Base-by-base conservation (phyloP, 1,139 yeast genomes). In the Pichia norvegensis region DNA sequence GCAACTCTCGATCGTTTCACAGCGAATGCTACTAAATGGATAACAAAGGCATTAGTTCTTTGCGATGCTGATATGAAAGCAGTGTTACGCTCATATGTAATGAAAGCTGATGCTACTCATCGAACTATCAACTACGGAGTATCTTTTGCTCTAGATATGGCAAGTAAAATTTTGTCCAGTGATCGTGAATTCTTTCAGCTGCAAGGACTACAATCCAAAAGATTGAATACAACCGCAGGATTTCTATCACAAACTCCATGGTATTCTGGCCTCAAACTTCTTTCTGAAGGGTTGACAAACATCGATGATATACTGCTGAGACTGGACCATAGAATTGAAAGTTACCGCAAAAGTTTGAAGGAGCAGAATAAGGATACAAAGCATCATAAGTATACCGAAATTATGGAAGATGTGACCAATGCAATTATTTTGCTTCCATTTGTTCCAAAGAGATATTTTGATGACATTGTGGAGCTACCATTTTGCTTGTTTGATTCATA, bases 91-190 rank as follows among this genome's bases (percentile, higher is more conserved):
- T 72, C 84, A 1, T 92, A 92, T 59, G 76, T 88, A 13, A 73
- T 88, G 4, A 71, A 66, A 29, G 60, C 66, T 23, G 72, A 57
- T 38, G 48, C 51, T 13, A 47, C 51, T 33, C 54, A 49, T 33
- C 53, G 56, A 47, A 48, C 52, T 4, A 74, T 85, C 38, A 82
- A 85, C 48, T 80, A 76, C 60, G 97, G 96, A 38, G 82, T 85
- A 46, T 81, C 95, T 0, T 86, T 92, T 70, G 97, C 97, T 0
- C 68, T 88, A 51, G 94, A 86, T 55, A 76, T 87, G 80, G 94
- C 95, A 1, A 92, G 95, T 2, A 65, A 76, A 7, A 76, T 86
- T 21, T 67, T 81, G 17, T 72, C 81, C 22, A 73, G 72, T 39
- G 95, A 87, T 55, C 71, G 78, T 49, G 90, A 82, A 55, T 64